Evolutionary conservation across 108 stramenopile species (phyloP).

Genomic region (Schizochytrium sp.): DNA sequence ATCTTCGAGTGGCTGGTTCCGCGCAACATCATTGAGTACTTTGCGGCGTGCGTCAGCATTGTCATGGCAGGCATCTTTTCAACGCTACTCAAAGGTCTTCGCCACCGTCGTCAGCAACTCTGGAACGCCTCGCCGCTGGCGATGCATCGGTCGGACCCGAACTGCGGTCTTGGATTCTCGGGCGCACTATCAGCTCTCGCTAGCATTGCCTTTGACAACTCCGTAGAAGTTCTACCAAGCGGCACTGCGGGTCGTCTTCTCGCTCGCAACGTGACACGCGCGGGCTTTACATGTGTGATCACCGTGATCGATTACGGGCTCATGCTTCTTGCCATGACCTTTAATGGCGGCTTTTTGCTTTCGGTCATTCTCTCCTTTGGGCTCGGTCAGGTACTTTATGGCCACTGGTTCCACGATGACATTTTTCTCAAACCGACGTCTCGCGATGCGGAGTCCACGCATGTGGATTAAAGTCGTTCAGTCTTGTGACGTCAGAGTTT

Average conservation of each 20-base stretch:
- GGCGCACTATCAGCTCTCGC: not conserved
- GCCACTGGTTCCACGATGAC: not conserved
- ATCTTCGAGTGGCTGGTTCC: not conserved
- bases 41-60: not conserved
- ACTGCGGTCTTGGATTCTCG: not conserved
- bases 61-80: not conserved
- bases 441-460: no score
- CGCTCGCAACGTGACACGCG: not conserved
- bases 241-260: not conserved
- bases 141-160: not conserved
- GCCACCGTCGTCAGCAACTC: not conserved
- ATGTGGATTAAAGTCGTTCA: no score
- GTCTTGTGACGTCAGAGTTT: no score
- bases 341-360: not conserved
- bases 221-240: not conserved
- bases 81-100: not conserved
- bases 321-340: slow-evolving; percentile 13
- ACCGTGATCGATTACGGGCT: not conserved
- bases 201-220: not conserved
- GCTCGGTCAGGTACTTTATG: not conserved
- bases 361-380: not conserved
- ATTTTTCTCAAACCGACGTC: not conserved
- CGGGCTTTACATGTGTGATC: not conserved
- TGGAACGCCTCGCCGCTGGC: not conserved
- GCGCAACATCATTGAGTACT: not conserved